phyloP scores from a whole-genome alignment of 805 yeast species.

The Komagataella populi region DNA sequence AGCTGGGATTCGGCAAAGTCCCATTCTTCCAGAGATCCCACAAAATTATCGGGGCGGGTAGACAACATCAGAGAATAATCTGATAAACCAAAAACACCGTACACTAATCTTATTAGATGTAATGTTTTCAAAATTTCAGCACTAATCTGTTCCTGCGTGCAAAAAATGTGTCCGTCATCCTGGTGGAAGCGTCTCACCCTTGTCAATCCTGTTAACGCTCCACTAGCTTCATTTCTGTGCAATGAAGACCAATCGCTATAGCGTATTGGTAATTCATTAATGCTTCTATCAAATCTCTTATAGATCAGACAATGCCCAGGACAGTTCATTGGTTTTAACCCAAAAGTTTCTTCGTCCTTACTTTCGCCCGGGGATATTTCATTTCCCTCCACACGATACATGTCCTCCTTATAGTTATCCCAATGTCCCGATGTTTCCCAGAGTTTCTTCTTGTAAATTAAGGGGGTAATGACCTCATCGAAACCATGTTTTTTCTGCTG shows the following conservation, averaged over 20 bases:
- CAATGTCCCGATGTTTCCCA: constrained; percentile 96
- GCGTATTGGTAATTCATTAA: constrained; percentile 77
- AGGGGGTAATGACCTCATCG: constrained; percentile 85
- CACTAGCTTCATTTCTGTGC: constrained; percentile 91
- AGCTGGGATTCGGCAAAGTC: constrained; percentile 63
- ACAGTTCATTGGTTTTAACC: constrained; percentile 90
- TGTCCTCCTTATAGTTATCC: constrained; percentile 88
- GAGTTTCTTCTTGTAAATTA: constrained; percentile 66
- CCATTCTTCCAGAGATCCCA: constrained; percentile 77
- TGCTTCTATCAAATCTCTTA: constrained; percentile 61
- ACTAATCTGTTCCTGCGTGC: constrained; percentile 60
- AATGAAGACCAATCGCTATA: constrained; percentile 82
- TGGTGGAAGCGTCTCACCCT: constrained; percentile 93
- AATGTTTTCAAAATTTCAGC: constrained; percentile 66
- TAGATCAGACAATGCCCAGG: constrained; percentile 90
- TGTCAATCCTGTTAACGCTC: constrained; percentile 85
- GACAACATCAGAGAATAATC: constrained; percentile 57
- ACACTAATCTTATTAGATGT: constrained; percentile 61
- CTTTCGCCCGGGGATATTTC: constrained; percentile 17
- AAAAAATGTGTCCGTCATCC: constrained; percentile 96
- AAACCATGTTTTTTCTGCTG: constrained; percentile 77
- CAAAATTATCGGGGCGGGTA: constrained; percentile 74
- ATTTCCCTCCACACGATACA: constrained; percentile 75
- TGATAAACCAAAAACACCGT: constrained; percentile 49
- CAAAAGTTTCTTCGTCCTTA: constrained; percentile 28